Conservation (phyloP, 2,329 filamentous ascomycete genomes). For the Diplodia intermedia region DNA sequence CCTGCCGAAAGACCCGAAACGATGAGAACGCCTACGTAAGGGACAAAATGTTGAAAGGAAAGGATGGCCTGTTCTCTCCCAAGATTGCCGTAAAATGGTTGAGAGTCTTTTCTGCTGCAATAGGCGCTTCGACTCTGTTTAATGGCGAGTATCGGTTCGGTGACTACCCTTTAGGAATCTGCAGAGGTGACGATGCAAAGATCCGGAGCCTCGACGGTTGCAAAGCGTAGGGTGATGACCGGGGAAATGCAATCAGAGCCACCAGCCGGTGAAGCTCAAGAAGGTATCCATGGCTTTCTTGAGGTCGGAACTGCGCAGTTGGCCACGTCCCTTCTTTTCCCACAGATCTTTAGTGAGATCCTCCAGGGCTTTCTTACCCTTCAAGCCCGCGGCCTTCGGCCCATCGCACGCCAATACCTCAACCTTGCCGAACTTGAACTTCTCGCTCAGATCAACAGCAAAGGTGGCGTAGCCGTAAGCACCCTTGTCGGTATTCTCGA, state of each 20-base stretch:
- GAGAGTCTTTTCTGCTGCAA: not conserved
- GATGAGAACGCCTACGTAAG: conserved; percentile 7
- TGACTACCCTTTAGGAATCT: too few species aligned
- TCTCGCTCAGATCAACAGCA: conserved; percentile 48
- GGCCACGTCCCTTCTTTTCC: conserved; percentile 44
- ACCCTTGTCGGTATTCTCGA: not conserved
- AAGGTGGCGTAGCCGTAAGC: conserved; percentile 48
- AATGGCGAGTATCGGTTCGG: not conserved
- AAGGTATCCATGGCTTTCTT: conserved; percentile 47
- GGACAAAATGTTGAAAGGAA: not conserved
- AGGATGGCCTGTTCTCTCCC: not conserved
- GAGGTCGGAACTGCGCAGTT: conserved; percentile 46
- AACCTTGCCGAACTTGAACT: conserved; percentile 43
- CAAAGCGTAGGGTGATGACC: not conserved
- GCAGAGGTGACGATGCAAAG: not conserved
- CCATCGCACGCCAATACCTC: conserved; percentile 46
- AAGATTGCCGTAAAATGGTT: conserved; percentile 1
- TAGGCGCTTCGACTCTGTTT: not conserved
- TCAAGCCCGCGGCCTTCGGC: conserved; percentile 41
- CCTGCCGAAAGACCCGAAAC: conserved; percentile 3
- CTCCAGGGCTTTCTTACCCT: conserved; percentile 38
- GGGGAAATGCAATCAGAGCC: conserved; percentile 8
- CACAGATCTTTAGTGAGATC: conserved; percentile 42
- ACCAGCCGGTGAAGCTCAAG: conserved; percentile 42
- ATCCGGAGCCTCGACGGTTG: not conserved